Conservation (phyloP, 2,329 filamentous ascomycete genomes). For the Diaporthe velutina region DNA sequence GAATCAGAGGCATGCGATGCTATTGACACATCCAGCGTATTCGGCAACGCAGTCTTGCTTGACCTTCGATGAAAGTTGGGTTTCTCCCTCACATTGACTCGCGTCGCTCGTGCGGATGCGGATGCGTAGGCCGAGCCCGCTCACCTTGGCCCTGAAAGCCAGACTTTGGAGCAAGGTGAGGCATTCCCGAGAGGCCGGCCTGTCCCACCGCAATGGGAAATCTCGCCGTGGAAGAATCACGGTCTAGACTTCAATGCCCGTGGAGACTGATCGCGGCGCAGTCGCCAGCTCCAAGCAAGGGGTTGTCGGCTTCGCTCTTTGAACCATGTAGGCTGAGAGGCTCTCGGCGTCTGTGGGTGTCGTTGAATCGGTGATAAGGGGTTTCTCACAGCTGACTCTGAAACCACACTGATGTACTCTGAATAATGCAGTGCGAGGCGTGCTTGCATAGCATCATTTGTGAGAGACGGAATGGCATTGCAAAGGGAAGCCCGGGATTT, state of each 20-base stretch:
- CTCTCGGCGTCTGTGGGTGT: slow-evolving; percentile 9
- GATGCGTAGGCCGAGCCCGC: slow-evolving; percentile 14
- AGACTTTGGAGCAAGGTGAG: slow-evolving; percentile 6
- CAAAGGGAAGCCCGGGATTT: neutral
- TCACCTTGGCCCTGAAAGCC: slow-evolving; percentile 13
- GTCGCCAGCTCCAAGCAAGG: slow-evolving; percentile 3
- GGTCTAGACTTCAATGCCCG: slow-evolving; percentile 22
- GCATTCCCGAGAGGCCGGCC: slow-evolving; percentile 12
- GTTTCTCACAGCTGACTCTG: slow-evolving; percentile 5
- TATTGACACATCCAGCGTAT: neutral
- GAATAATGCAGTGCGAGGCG: slow-evolving; percentile 16
- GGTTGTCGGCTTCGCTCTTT: neutral
- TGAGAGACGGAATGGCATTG: neutral
- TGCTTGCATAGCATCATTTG: neutral
- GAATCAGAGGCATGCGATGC: slow-evolving; percentile 11
- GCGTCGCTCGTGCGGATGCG: slow-evolving; percentile 25
- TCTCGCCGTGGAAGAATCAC: neutral
- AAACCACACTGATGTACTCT: slow-evolving; percentile 9
- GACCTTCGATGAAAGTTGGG: slow-evolving; percentile 18
- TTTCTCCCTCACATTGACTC: slow-evolving; percentile 7
- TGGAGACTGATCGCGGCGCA: slow-evolving; percentile 19
- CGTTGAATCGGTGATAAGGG: slow-evolving; percentile 7
- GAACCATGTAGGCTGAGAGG: neutral
- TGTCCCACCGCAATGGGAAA: slow-evolving; percentile 3
- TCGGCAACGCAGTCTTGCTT: slow-evolving; percentile 9